These are phyloP conservation scores for Persicaria maculosa DNA, from an alignment of 148 eudicot genomes.

Conservation along the genomic window DNA sequence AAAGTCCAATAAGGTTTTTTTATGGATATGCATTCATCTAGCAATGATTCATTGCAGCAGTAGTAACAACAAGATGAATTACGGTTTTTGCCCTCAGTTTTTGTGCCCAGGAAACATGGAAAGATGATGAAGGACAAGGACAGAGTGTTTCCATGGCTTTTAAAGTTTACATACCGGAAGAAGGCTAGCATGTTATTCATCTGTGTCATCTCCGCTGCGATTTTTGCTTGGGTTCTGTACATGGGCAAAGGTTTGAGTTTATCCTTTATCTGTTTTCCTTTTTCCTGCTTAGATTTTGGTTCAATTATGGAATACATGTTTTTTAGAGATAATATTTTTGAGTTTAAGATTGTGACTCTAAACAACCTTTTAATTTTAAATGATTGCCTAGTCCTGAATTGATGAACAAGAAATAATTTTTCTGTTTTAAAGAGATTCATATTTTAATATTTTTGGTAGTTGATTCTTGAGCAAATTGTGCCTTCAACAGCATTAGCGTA, in stretches of 20 bases:
- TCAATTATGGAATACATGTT: background rate
- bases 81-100: slow-evolving; percentile 30
- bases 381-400: no score
- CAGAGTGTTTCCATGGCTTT: slow-evolving; percentile 61
- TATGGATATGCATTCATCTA: slow-evolving; percentile 89
- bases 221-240: slow-evolving; percentile 70
- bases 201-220: slow-evolving; percentile 64
- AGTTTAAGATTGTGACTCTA: no score
- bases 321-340: background rate
- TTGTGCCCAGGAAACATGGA: slow-evolving; percentile 38
- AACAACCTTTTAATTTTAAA: no score
- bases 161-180: slow-evolving; percentile 62
- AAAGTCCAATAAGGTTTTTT: no score
- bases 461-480: no score
- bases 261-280: background rate
- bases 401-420: no score
- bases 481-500: no score
- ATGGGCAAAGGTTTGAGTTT: slow-evolving; percentile 79
- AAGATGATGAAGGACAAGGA: slow-evolving; percentile 92
- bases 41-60: slow-evolving; percentile 89
- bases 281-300: background rate
- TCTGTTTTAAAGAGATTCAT: no score
- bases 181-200: slow-evolving; percentile 93
- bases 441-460: no score
- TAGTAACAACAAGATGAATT: slow-evolving; percentile 19